These are phyloP conservation scores for Pythium utonaiense DNA, from an alignment of 352 stramenopile species.

Conservation along the genomic window DNA sequence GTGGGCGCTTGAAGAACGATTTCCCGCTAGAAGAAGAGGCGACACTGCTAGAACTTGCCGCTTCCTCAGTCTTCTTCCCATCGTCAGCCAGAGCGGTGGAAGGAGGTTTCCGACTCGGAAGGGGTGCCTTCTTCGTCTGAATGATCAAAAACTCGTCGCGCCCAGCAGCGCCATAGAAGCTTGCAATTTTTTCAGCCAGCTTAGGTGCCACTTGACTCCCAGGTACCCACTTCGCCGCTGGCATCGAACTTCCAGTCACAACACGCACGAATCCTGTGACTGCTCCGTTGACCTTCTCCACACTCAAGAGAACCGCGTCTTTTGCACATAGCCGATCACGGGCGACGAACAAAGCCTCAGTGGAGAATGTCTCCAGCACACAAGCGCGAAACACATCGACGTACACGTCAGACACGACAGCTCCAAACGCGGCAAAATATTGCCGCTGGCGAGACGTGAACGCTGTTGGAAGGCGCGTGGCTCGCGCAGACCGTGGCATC, in stretches of 20 bases:
- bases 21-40: not conserved
- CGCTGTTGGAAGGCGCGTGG: not conserved
- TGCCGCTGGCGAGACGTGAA: slow-evolving; percentile 52
- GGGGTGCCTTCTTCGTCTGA: slow-evolving; percentile 16
- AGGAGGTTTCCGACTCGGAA: not conserved
- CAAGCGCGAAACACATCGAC: slow-evolving; percentile 48
- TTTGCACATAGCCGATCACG: slow-evolving; percentile 45
- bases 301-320: slow-evolving; percentile 35
- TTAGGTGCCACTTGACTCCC: slow-evolving; percentile 20
- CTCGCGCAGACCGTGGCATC: not conserved
- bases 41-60: not conserved
- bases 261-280: not conserved
- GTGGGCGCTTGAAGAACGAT: slow-evolving; percentile 30
- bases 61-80: not conserved
- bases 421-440: slow-evolving; percentile 54
- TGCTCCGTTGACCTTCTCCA: slow-evolving; percentile 9
- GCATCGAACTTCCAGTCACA: slow-evolving; percentile 3
- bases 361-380: slow-evolving; percentile 42
- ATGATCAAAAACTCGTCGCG: slow-evolving; percentile 10
- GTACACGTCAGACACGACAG: slow-evolving; percentile 48
- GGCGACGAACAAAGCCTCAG: slow-evolving; percentile 41
- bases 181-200: slow-evolving; percentile 30
- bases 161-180: slow-evolving; percentile 28
- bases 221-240: slow-evolving; percentile 26
- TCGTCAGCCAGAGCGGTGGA: not conserved